These are phyloP conservation scores for Leccinum variabile DNA, from an alignment of 1,284 basidiomycete genomes.

Conservation along the genomic window DNA sequence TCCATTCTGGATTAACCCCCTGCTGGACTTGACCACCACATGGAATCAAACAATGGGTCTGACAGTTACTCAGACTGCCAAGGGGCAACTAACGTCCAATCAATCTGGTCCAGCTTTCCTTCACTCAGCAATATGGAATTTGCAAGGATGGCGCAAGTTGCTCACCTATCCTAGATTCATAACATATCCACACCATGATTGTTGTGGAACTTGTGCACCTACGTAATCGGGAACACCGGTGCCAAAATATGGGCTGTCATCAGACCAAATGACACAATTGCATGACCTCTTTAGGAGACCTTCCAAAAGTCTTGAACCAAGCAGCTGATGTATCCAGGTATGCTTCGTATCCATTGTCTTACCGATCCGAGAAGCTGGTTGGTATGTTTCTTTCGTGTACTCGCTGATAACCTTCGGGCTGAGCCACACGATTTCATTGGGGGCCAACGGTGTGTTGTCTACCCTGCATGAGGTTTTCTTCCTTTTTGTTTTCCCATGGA, in stretches of 20 bases:
- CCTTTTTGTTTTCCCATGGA: too few species aligned
- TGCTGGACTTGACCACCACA: neutral
- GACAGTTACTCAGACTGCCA: neutral
- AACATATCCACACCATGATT: constrained; percentile 2
- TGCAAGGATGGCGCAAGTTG: constrained; percentile 6
- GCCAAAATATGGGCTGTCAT: constrained; percentile 10
- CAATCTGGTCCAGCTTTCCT: neutral
- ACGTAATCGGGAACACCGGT: neutral
- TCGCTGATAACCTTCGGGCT: too few species aligned
- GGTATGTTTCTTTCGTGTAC: too few species aligned
- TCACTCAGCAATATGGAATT: constrained; percentile 6
- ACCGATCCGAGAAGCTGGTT: too few species aligned
- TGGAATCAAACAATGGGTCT: neutral
- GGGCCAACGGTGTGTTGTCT: too few species aligned
- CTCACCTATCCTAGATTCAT: constrained; percentile 7
- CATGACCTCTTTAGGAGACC: fast-evolving
- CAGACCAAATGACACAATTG: neutral
- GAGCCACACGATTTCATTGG: too few species aligned
- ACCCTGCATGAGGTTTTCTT: too few species aligned
- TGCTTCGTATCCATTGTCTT: too few species aligned
- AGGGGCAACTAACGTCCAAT: neutral
- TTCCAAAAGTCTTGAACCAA: neutral
- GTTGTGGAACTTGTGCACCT: constrained; percentile 5
- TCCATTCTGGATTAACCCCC: neutral
- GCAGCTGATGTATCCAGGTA: neutral